Conservation (phyloP, 1,284 basidiomycete species). For the Puccinia polysora region DNA sequence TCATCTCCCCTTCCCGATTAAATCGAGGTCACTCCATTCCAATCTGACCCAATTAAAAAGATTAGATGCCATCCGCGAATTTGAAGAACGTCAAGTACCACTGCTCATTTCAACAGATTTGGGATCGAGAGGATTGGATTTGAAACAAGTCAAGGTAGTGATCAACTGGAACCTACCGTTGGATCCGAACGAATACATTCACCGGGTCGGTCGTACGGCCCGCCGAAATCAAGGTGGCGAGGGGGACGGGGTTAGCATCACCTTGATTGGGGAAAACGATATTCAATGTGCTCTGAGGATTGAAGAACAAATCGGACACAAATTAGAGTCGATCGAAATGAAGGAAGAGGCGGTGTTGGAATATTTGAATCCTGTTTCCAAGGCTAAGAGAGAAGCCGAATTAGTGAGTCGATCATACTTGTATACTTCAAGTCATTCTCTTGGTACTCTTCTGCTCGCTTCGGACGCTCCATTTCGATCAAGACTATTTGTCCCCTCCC, state of each 20-base stretch:
- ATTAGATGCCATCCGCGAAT: constrained; percentile 74
- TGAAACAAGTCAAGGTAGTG: constrained; percentile 74
- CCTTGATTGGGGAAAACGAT: constrained; percentile 89
- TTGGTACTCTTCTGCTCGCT: not conserved
- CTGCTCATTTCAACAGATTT: constrained; percentile 53
- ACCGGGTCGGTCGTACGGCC: constrained; percentile 73
- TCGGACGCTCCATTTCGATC: not conserved
- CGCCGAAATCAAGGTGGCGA: constrained; percentile 64
- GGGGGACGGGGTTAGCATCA: constrained; percentile 77
- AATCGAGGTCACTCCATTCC: constrained; percentile 85
- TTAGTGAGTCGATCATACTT: no score
- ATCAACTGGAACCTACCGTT: constrained; percentile 92
- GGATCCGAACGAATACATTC: constrained; percentile 60
- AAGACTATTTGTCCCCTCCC: not conserved
- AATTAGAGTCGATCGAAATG: constrained; percentile 66
- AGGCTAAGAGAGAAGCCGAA: constrained; percentile 84
- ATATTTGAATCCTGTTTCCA: constrained; percentile 77
- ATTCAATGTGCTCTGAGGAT: constrained; percentile 77
- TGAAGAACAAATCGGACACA: constrained; percentile 78
- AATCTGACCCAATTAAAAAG: constrained; percentile 85
- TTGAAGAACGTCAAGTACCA: constrained; percentile 63
- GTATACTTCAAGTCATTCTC: constrained; percentile 51
- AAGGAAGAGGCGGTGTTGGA: constrained; percentile 80
- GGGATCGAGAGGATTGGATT: constrained; percentile 52
- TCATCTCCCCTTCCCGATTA: constrained; percentile 64